Base-by-base conservation (phyloP, 2,329 filamentous ascomycete genomes). In the Mycosphaerella arachidis region DNA sequence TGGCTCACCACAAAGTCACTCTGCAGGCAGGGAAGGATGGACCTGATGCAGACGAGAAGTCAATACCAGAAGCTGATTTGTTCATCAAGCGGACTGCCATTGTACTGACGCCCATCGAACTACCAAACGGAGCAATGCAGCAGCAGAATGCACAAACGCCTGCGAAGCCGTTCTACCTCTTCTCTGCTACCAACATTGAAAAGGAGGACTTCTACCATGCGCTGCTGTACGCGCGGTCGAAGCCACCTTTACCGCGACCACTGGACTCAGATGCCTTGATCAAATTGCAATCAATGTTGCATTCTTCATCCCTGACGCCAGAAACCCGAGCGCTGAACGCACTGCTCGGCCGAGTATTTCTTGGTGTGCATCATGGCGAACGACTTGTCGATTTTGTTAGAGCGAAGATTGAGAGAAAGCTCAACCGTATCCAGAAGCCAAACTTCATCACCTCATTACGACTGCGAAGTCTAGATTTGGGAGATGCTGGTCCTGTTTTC, bases 141-240 rank as follows among this genome's bases (percentile, higher is more conserved):
- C 55, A 55, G 35, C 53, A 57, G 8, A 54, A 24, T 33, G 48
- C 62, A 4, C 65, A 58, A 43, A 59, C 90, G 6, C 53, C 57
- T 1, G 43, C 53, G 1, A 92, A 90, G 67, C 92, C 94, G 0
- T 97, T 97, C 76, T 97, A 87, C 71, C 80, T 99, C 4, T 99
- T 97, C 75, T 95, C 91, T 0, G 92, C 97, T 66, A 96, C 95
- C 70, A 91, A 91, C 73, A 96, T 92, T 0, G 91, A 94, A 51
- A 99, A 99, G 74, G 94, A 99, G 75, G 94, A 99, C 73, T 97
- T 99, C 76, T 99, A 99, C 74, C 93, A 96, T 75, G 90, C 93
- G 12, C 80, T 99, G 67, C 80, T 99, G 43, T 87, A 92, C 66
- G 86, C 88, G 68, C 83, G 84, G 16, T 81, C 85, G 59, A 81